A percentile compares a stretch with the other conserved stretches of the same genome.
Evolutionary conservation across 1,284 basidiomycete genomes (phyloP).

Genomic region (Cutaneotrichosporon cutaneum): DNA sequence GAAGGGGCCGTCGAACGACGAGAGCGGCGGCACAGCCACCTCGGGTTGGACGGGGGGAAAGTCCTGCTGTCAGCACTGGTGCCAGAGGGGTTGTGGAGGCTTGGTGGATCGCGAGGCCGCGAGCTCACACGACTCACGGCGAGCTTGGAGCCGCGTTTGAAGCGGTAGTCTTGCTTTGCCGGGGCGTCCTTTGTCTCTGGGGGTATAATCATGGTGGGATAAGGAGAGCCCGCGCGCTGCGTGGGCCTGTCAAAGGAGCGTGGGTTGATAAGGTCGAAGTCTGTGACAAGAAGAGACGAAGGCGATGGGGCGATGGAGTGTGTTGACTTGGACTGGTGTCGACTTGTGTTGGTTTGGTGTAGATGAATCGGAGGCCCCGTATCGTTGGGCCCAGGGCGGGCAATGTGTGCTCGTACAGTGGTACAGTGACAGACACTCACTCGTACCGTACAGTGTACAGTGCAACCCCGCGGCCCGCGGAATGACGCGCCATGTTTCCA

Average conservation of each 20-base stretch:
- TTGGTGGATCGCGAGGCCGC: background rate
- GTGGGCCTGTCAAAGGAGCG: background rate
- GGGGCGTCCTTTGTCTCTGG: constrained; percentile 15
- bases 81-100: too few relatives aligned
- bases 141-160: constrained; percentile 36
- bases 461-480: too few relatives aligned
- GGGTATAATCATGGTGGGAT: constrained; percentile 29
- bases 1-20: constrained; percentile 75
- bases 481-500: too few relatives aligned
- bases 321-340: background rate
- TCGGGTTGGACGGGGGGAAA: constrained; percentile 31
- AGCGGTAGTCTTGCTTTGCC: constrained; percentile 22
- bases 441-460: too few relatives aligned
- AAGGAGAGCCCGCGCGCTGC: constrained; percentile 4
- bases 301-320: background rate
- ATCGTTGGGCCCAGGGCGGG: too few relatives aligned
- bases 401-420: too few relatives aligned
- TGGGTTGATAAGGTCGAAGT: background rate
- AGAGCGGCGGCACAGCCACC: constrained; percentile 37
- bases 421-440: too few relatives aligned
- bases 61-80: constrained; percentile 24
- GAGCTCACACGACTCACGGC: constrained; percentile 25
- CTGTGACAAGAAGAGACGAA: background rate
- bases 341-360: too few relatives aligned
- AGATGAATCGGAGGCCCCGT: too few relatives aligned